Evolutionary conservation across 768 basidiomycete species (phyloP), one percentile per base, ranked within the genome.

Genomic region (Symmetrospora coprosmae): DNA sequence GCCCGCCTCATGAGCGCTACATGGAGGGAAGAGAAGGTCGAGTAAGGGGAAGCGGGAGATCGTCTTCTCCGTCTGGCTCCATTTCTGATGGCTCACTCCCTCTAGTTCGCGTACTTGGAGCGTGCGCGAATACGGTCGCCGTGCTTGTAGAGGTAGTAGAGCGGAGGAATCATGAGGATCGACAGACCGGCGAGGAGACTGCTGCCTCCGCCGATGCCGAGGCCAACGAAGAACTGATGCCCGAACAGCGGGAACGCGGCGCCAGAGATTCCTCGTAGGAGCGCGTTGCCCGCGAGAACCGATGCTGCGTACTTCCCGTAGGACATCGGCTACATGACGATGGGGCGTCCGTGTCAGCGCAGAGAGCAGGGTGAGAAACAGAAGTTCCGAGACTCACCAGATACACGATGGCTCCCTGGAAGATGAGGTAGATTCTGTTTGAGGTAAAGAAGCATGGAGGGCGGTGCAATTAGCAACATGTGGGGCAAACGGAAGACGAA

Each of bases 281-380:
- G 66, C 48, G 69, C 71, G 63, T 73, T 58, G 31, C 55, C 55
- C 28, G 55, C 55, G 14, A 74, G 63, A 7, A 72, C 67, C 1
- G 67, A 68, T 0, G 73, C 74, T 2, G 72, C 71, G 55, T 73
- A 71, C 21, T 66, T 40, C 7, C 65, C 66, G 65, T 72, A 74
- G 28, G 60, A 56, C 28, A 59, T 43, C 2, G 55, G 52, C n/a
- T n/a, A n/a, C n/a, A n/a, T n/a, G n/a, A n/a, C n/a, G n/a, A n/a
- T n/a, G n/a, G n/a, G n/a, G n/a, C n/a, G n/a, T n/a, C n/a, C n/a
- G n/a, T n/a, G n/a, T n/a, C n/a, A n/a, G n/a, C n/a, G n/a, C n/a
- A n/a, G n/a, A n/a, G n/a, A n/a, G n/a, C n/a, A n/a, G n/a, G n/a
- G n/a, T n/a, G n/a, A n/a, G n/a, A n/a, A n/a, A n/a, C n/a, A n/a